Evolutionary conservation across 2,329 filamentous ascomycete species (phyloP).

Genomic region (Fusarium sp.): DNA sequence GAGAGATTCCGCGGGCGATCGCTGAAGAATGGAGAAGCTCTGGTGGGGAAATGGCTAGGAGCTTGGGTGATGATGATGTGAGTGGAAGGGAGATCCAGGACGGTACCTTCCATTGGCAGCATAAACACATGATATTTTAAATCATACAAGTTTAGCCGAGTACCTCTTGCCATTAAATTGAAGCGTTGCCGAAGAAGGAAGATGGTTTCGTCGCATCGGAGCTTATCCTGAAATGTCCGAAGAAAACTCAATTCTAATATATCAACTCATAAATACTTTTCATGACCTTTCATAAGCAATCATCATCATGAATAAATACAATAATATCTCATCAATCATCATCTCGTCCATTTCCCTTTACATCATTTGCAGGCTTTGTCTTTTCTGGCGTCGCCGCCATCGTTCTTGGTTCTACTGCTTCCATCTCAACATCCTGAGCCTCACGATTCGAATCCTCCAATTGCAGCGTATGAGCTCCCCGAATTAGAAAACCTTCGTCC

Average conservation of each 20-base stretch:
- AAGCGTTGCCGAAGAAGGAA: background rate
- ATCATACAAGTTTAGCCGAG: background rate
- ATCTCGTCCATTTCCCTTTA: constrained; percentile 19
- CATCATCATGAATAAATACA: constrained; percentile 33
- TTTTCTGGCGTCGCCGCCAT: constrained; percentile 13
- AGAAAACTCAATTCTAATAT: background rate
- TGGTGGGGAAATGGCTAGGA: constrained; percentile 18
- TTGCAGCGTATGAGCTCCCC: constrained; percentile 19
- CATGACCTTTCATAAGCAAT: constrained; percentile 20
- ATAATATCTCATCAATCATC: constrained; percentile 38
- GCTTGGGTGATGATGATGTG: constrained; percentile 24
- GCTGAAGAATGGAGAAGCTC: constrained; percentile 21
- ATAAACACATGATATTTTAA: background rate
- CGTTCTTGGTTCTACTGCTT: constrained; percentile 11
- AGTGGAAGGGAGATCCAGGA: constrained; percentile 5
- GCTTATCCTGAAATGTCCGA: background rate
- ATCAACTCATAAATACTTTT: background rate
- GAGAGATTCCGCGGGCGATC: constrained; percentile 37
- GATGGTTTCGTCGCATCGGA: constrained; percentile 3
- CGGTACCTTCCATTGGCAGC: background rate
- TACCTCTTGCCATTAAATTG: background rate
- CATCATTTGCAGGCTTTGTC: background rate
- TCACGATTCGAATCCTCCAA: constrained; percentile 7
- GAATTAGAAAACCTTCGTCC: constrained; percentile 23
- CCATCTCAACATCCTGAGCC: background rate